Evolutionary conservation across 169 alveolate genomes (phyloP), one percentile per base, ranked within the genome.

Genomic region (Cytauxzoon felis): DNA sequence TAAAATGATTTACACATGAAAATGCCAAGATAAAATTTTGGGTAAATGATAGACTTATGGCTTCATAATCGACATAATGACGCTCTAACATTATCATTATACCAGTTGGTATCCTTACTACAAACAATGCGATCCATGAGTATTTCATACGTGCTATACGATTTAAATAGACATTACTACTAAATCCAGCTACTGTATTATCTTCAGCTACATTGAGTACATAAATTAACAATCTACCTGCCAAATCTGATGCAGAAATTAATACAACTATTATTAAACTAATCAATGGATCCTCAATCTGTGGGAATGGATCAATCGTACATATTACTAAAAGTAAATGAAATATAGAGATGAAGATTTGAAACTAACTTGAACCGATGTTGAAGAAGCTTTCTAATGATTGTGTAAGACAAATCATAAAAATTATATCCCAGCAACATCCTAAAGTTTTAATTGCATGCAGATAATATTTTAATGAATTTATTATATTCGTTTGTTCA

Each of bases 301-400:
- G 29, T 5, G 66, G 66, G 26, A 16, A 56, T 5, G 66, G 59
- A n/a, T 56, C 66, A 23, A 16, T 9, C 24, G 32, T 16, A 6
- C 24, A 56, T 26, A 56, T 18, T 3, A 56, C 66, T 56, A 23
- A 56, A 30, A 16, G 26, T n/a, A 36, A 2, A 4, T 56, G 24
- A 36, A 56, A 18, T 16, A 36, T 13, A 13, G 13, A 13, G 45
- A 38, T 38, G 45, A 38, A 38, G 13, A 13, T 38, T 38, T 38
- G 13, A 38, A 13, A 38, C 13, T 38, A 13, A 38, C 45, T n/a
- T 38, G 45, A 13, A 13, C 45, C 45, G 13, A n/a, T 38, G 45
- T 38, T 38, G 13, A 38, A 38, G 45, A 38, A 38, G 13, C 45
- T n/a, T 38, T 38, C 45, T 13, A 38, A 13, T 13, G 45, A 13